These are phyloP conservation scores for Phytopythium mirpurense DNA, from an alignment of 352 stramenopile species.

Conservation along the genomic window DNA sequence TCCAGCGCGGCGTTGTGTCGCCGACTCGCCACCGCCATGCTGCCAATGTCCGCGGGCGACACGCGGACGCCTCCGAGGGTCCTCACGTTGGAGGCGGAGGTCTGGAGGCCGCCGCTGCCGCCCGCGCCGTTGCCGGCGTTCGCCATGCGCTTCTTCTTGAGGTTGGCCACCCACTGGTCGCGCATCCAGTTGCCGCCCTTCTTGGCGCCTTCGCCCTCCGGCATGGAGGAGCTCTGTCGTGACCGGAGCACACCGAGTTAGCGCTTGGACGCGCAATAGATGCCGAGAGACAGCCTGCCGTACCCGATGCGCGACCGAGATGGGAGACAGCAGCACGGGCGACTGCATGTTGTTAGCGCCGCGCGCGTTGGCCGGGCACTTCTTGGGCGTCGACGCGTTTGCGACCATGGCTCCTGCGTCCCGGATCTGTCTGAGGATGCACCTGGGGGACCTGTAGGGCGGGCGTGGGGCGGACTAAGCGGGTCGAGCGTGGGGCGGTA, in stretches of 20 bases:
- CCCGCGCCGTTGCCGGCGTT: slow-evolving; percentile 13
- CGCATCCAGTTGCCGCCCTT: slow-evolving; percentile 59
- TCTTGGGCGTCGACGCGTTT: slow-evolving; percentile 19
- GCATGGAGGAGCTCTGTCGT: slow-evolving; percentile 41
- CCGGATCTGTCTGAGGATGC: background rate
- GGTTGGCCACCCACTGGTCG: slow-evolving; percentile 81
- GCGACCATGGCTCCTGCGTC: slow-evolving; percentile 20
- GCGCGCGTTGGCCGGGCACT: slow-evolving; percentile 16
- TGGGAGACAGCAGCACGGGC: slow-evolving; percentile 40
- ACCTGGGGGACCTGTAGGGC: background rate
- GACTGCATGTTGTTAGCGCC: slow-evolving; percentile 11
- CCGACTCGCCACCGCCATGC: background rate
- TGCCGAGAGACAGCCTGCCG: no score
- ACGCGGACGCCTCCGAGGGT: slow-evolving; percentile 1
- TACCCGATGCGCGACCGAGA: slow-evolving; percentile 46
- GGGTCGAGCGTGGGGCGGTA: background rate
- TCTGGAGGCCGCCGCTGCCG: slow-evolving; percentile 6
- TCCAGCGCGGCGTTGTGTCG: slow-evolving; percentile 16
- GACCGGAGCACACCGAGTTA: no score
- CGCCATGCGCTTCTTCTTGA: slow-evolving; percentile 69
- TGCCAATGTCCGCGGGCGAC: background rate
- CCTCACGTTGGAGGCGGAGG: background rate
- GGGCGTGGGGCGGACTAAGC: no score
- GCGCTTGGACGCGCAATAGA: no score
- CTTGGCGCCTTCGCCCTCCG: slow-evolving; percentile 20